Conservation (phyloP, 148 eudicot species). For the Rhododendron henanense region DNA sequence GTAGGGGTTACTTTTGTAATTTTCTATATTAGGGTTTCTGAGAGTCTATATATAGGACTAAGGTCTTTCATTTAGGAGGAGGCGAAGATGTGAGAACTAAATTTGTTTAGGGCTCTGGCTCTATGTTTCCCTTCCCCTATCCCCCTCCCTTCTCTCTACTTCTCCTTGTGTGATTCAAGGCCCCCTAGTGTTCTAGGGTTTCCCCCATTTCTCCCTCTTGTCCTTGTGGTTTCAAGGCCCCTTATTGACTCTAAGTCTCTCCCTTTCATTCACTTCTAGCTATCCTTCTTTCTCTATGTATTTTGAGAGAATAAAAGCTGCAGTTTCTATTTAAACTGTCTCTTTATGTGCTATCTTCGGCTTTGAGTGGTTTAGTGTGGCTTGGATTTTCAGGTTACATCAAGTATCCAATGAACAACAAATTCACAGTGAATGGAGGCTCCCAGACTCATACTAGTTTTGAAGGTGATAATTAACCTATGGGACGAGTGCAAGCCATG, state of each 20-base stretch:
- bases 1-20: neutral
- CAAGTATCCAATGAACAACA: neutral
- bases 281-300: neutral
- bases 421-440: neutral
- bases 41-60: neutral
- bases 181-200: neutral
- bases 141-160: neutral
- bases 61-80: neutral
- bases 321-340: neutral
- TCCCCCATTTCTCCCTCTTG: neutral
- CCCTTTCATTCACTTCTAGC: neutral
- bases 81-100: neutral
- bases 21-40: neutral
- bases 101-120: neutral
- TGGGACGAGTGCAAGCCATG: neutral
- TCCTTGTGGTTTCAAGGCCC: neutral
- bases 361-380: neutral
- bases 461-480: neutral
- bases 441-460: neutral
- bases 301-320: neutral
- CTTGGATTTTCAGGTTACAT: neutral
- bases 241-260: neutral
- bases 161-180: neutral
- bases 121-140: neutral
- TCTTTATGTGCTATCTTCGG: neutral